These are phyloP conservation scores for Nadsonia fulvescens DNA, from an alignment of 805 yeast species.

Conservation along the genomic window DNA sequence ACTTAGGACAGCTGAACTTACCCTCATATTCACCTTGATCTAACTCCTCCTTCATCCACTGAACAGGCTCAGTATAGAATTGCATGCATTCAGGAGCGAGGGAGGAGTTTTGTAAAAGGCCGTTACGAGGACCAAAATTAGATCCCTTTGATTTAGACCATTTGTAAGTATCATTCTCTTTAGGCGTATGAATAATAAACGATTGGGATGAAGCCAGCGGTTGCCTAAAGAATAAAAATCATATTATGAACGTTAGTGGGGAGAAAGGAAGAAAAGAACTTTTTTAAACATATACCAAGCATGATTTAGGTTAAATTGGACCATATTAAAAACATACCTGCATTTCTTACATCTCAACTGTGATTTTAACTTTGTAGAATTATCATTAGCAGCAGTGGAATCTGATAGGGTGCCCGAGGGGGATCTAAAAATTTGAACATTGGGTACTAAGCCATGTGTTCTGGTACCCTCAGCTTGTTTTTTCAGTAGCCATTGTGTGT, in stretches of 20 bases:
- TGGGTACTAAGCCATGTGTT: too few species aligned
- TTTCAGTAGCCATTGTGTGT: constrained; percentile 23
- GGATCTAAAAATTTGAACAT: too few species aligned
- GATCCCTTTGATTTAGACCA: constrained; percentile 7
- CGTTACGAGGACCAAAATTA: constrained; percentile 10
- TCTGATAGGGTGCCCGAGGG: too few species aligned
- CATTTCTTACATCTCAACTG: constrained; percentile 72
- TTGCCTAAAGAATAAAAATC: constrained; percentile 5
- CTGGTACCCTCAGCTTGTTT: constrained; percentile 14
- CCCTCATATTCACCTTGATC: constrained; percentile 70
- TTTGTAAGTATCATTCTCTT: constrained; percentile 17
- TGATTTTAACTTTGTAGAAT: too few species aligned
- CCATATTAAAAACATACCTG: too few species aligned
- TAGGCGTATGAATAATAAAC: constrained; percentile 47
- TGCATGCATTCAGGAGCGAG: constrained; percentile 45
- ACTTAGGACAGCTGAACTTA: constrained; percentile 67
- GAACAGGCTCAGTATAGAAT: constrained; percentile 70
- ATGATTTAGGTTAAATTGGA: too few species aligned
- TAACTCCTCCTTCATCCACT: constrained; percentile 80
- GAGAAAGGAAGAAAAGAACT: background rate
- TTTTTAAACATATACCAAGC: too few species aligned
- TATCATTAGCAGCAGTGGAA: too few species aligned
- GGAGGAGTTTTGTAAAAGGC: constrained; percentile 9
- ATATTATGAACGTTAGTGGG: background rate
- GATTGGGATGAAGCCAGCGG: constrained; percentile 45